Percentiles rank a stretch among this genome's conserved stretches.
These are phyloP conservation scores for Verticillium isaacii DNA, from an alignment of 2,329 filamentous ascomycete species.

Conservation along the genomic window DNA sequence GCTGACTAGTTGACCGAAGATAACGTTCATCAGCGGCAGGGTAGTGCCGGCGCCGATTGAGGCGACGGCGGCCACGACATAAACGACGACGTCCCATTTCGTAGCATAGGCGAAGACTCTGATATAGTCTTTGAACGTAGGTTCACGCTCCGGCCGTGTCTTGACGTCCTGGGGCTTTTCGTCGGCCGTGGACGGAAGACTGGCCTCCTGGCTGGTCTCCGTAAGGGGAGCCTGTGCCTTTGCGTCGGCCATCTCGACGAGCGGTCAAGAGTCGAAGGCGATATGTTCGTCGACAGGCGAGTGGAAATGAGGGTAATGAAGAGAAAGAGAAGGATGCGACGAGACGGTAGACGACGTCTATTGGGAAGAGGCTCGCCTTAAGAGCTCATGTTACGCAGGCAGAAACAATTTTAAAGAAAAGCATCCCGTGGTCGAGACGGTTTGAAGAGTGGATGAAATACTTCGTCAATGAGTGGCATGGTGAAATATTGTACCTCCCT, in stretches of 20 bases:
- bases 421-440: too few relatives aligned
- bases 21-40: slow-evolving; percentile 51
- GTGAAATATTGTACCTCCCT: neutral
- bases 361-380: neutral
- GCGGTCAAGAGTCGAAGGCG: neutral
- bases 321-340: neutral
- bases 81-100: slow-evolving; percentile 45
- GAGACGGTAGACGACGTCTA: neutral
- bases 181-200: slow-evolving; percentile 14
- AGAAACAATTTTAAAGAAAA: neutral
- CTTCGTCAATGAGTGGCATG: neutral
- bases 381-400: neutral
- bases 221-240: neutral
- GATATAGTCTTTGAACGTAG: slow-evolving; percentile 39
- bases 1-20: slow-evolving; percentile 35
- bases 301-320: neutral
- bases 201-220: neutral
- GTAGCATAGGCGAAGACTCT: slow-evolving; percentile 50
- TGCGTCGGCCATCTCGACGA: neutral
- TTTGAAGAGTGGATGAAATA: too few relatives aligned
- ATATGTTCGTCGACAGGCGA: neutral
- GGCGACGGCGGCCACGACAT: slow-evolving; percentile 40
- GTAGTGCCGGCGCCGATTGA: slow-evolving; percentile 50
- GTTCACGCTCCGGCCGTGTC: slow-evolving; percentile 37
- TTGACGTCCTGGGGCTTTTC: slow-evolving; percentile 26